Evolutionary conservation across 495 filamentous ascomycete genomes (phyloP).

Genomic region (Chaetomium cochliodes): DNA sequence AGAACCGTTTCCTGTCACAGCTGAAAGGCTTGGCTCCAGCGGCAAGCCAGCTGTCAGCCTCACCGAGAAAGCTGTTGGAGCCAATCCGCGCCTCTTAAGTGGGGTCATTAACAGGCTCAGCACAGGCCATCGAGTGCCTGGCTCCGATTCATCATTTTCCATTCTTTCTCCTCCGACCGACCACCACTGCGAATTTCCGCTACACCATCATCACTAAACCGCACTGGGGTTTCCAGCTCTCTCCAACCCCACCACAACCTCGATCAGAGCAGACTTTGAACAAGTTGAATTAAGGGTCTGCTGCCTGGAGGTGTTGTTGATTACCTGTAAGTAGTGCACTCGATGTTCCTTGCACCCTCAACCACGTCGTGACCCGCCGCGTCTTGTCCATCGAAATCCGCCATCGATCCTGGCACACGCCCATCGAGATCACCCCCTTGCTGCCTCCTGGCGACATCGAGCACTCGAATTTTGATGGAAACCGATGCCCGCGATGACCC

Average conservation of each 20-base stretch:
- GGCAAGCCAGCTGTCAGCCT: conserved; percentile 21
- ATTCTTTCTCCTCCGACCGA: conserved; percentile 38
- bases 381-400: conserved; percentile 44
- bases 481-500: conserved; percentile 32
- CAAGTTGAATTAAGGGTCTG: conserved; percentile 19
- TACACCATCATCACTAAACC: conserved; percentile 39
- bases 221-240: conserved; percentile 33
- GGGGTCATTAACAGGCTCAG: conserved; percentile 21
- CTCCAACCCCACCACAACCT: conserved; percentile 30
- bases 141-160: conserved; percentile 39
- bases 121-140: conserved; percentile 33
- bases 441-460: conserved; percentile 33
- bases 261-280: conserved; percentile 21
- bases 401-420: conserved; percentile 44
- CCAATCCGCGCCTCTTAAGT: conserved; percentile 12
- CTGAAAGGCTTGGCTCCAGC: neutral
- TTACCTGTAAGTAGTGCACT: conserved; percentile 42
- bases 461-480: conserved; percentile 38
- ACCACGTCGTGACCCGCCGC: conserved; percentile 29
- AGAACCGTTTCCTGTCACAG: neutral
- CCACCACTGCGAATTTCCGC: conserved; percentile 39
- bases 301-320: conserved; percentile 38
- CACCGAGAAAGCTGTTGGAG: conserved; percentile 10
- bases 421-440: conserved; percentile 37
- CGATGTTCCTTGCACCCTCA: conserved; percentile 22